Evolutionary conservation across 139 green algal genomes (phyloP).

Genomic region (Ostreobium quekettii): DNA sequence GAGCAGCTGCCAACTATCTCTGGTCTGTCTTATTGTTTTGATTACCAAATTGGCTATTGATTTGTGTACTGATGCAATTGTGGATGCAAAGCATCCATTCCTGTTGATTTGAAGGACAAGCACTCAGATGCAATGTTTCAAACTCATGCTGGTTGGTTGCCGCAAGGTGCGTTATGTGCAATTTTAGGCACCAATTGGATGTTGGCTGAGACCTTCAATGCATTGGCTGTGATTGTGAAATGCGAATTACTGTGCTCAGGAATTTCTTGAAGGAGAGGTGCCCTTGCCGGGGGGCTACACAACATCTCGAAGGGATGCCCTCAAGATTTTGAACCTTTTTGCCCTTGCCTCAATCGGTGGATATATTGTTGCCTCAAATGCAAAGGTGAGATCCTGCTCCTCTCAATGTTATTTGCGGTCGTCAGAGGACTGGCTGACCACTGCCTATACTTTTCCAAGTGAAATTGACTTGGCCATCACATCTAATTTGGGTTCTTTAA

Average conservation of each 20-base stretch:
- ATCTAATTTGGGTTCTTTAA: too few species aligned
- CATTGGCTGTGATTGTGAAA: not conserved
- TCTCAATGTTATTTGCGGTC: too few species aligned
- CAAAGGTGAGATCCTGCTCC: slow-evolving; percentile 38
- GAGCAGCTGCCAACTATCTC: too few species aligned
- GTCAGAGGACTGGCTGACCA: too few species aligned
- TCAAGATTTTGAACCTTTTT: slow-evolving; percentile 42
- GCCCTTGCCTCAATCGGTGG: slow-evolving; percentile 22
- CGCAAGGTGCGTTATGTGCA: too few species aligned
- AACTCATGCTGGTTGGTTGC: not conserved
- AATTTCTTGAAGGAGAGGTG: slow-evolving; percentile 32
- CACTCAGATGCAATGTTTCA: not conserved
- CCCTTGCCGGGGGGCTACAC: slow-evolving; percentile 37
- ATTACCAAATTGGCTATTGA: too few species aligned
- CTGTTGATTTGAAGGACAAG: not conserved
- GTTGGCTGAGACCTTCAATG: not conserved
- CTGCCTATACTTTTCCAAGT: too few species aligned
- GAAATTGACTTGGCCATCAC: too few species aligned
- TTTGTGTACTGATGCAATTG: too few species aligned
- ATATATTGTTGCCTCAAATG: slow-evolving; percentile 26
- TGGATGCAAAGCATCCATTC: not conserved
- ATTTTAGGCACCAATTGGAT: too few species aligned
- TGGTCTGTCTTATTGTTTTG: too few species aligned
- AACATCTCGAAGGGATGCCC: slow-evolving; percentile 44
- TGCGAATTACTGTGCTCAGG: not conserved